Evolutionary conservation across 1,139 yeast genomes (phyloP).

Genomic region (Diutina rugosa): DNA sequence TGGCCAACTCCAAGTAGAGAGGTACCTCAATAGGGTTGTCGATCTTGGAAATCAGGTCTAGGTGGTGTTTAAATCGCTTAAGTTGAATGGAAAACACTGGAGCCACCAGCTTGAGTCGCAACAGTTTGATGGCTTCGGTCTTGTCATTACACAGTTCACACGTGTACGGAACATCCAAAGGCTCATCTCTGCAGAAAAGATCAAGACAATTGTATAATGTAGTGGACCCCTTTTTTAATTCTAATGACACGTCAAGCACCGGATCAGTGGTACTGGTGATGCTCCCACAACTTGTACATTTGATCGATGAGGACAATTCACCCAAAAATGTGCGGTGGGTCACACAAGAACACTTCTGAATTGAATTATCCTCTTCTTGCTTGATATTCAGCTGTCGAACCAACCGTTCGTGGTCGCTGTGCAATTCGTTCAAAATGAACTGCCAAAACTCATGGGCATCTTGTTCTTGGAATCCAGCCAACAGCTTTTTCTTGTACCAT

Average conservation of each 20-base stretch:
- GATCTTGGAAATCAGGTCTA: conserved; percentile 55
- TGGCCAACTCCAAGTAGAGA: conserved; percentile 52
- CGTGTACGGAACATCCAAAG: conserved; percentile 57
- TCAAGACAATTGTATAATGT: conserved; percentile 53
- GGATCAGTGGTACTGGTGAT: conserved; percentile 73
- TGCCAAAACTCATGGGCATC: conserved; percentile 98
- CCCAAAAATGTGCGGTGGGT: conserved; percentile 76
- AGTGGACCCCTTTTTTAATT: conserved; percentile 31
- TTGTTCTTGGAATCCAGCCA: conserved; percentile 93
- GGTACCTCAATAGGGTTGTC: conserved; percentile 70
- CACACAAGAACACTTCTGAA: conserved; percentile 51
- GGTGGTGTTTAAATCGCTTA: conserved; percentile 74
- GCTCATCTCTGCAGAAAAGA: conserved; percentile 67
- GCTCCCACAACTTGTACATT: conserved; percentile 56
- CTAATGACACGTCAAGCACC: conserved; percentile 78
- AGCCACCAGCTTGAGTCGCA: conserved; percentile 57
- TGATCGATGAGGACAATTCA: conserved; percentile 57
- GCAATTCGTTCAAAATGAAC: conserved; percentile 74
- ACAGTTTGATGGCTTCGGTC: conserved; percentile 57
- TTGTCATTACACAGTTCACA: conserved; percentile 54
- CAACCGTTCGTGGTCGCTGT: conserved; percentile 33
- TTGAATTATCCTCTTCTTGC: conserved; percentile 5
- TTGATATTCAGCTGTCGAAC: conserved; percentile 3
- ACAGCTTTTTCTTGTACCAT: conserved; percentile 69
- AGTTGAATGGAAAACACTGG: conserved; percentile 74